Percentiles rank a stretch among this genome's conserved stretches.
These are phyloP conservation scores for Pleurotus citrinopileatus DNA, from an alignment of 768 basidiomycete species.

Conservation along the genomic window DNA sequence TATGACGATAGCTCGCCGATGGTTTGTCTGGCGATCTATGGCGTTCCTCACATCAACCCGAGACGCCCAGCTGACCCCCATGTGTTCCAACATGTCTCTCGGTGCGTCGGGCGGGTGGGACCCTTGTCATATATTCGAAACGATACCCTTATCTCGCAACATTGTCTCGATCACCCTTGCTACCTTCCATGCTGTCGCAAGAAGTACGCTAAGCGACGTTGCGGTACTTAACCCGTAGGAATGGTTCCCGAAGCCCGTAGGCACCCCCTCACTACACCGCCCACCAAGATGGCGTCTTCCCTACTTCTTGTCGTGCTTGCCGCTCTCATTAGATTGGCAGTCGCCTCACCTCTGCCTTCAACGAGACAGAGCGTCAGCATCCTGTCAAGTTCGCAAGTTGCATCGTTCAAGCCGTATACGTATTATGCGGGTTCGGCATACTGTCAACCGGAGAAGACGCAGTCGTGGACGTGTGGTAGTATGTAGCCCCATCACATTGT, in stretches of 20 bases:
- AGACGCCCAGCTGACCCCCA: background rate
- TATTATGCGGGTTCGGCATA: constrained; percentile 15
- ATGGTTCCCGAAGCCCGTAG: background rate
- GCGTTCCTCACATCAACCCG: background rate
- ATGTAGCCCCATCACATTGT: background rate
- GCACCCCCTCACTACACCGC: background rate
- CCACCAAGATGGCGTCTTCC: background rate
- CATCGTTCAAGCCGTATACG: constrained; percentile 42
- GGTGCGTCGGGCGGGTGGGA: background rate
- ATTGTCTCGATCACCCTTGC: background rate
- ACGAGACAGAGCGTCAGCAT: constrained; percentile 32
- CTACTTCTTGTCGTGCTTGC: background rate
- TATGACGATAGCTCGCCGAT: too few relatives aligned
- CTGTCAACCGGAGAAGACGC: constrained; percentile 6
- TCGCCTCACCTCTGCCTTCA: constrained; percentile 1
- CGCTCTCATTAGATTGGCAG: background rate
- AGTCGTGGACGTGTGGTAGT: constrained; percentile 14
- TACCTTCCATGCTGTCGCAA: background rate
- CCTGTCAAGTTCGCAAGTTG: constrained; percentile 38
- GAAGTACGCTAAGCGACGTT: background rate
- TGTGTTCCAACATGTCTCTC: background rate
- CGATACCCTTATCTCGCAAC: background rate
- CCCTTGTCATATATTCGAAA: background rate
- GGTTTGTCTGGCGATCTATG: background rate
- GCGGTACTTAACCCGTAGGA: background rate